phyloP scores from a whole-genome alignment of 768 basidiomycete genomes.

The Amanita phalloides region DNA sequence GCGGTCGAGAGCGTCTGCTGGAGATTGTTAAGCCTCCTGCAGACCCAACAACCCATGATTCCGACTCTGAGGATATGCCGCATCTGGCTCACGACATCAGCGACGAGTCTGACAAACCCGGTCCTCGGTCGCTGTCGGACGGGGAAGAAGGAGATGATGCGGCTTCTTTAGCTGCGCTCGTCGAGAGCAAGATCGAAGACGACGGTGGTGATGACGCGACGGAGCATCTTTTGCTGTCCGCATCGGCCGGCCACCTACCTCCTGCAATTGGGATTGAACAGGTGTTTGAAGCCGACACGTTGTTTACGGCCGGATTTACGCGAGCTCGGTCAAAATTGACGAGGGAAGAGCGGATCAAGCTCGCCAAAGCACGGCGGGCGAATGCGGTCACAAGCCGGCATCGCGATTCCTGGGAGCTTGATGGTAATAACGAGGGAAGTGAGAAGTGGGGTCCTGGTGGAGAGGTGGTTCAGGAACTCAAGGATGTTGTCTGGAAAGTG shows the following conservation, averaged over 20 bases:
- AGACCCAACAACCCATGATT: conserved; percentile 14
- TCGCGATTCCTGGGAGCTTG: conserved; percentile 10
- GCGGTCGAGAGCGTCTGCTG: conserved; percentile 56
- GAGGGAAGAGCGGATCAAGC: conserved; percentile 64
- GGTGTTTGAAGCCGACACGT: conserved; percentile 69
- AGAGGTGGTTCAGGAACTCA: conserved; percentile 76
- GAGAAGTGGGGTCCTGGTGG: conserved; percentile 65
- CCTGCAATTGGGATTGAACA: conserved; percentile 59
- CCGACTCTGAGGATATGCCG: conserved; percentile 27
- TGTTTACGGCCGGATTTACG: conserved; percentile 25
- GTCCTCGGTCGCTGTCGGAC: conserved; percentile 27
- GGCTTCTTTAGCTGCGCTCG: conserved; percentile 10
- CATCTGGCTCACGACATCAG: conserved; percentile 41
- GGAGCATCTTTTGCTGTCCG: conserved; percentile 38
- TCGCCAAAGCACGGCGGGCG: conserved; percentile 44
- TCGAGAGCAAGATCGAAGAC: conserved; percentile 17
- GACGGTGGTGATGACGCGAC: conserved; percentile 41
- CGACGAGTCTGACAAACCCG: conserved; percentile 43
- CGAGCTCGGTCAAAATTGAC: conserved; percentile 58
- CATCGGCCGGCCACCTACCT: conserved; percentile 45
- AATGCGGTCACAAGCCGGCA: conserved; percentile 21
- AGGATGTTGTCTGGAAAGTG: conserved; percentile 83
- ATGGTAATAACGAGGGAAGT: conserved; percentile 10
- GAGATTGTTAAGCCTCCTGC: conserved; percentile 41
- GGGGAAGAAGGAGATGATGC: conserved; percentile 14